A percentile compares a stretch with the other conserved stretches of the same genome.
Evolutionary conservation across 2,329 filamentous ascomycete species (phyloP).

Genomic region (Curvularia eragrostidis): DNA sequence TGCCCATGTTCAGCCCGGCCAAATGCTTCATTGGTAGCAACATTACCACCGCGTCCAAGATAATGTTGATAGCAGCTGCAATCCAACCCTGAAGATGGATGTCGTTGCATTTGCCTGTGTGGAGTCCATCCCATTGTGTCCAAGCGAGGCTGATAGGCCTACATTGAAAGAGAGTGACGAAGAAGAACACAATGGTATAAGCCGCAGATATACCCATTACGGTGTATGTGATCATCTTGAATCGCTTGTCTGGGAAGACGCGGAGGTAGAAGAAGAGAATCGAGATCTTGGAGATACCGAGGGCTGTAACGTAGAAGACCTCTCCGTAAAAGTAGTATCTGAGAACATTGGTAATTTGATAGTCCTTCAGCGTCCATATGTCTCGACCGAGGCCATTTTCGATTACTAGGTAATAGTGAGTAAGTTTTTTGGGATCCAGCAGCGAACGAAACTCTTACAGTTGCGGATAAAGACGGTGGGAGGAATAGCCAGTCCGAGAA

Average conservation of each 20-base stretch:
- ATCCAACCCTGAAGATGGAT: constrained; percentile 43
- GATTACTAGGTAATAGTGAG: constrained; percentile 17
- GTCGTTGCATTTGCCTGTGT: constrained; percentile 41
- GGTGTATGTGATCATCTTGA: constrained; percentile 33
- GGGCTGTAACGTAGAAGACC: constrained; percentile 43
- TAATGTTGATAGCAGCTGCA: constrained; percentile 44
- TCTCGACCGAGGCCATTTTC: constrained; percentile 57
- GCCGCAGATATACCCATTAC: constrained; percentile 36
- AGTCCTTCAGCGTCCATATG: constrained; percentile 56
- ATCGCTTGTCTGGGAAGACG: constrained; percentile 41
- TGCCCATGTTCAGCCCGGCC: constrained; percentile 37
- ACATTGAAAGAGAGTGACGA: constrained; percentile 60
- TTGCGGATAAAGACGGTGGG: constrained; percentile 26
- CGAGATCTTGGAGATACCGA: constrained; percentile 44
- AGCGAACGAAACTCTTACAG: neutral
- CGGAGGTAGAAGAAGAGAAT: constrained; percentile 46
- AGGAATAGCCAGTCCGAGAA: constrained; percentile 46
- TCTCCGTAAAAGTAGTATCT: constrained; percentile 34
- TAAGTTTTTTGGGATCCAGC: neutral
- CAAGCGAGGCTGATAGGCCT: constrained; percentile 58
- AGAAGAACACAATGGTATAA: constrained; percentile 54
- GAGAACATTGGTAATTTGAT: constrained; percentile 55
- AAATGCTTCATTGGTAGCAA: constrained; percentile 44
- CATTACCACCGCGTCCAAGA: constrained; percentile 36
- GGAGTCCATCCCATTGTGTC: constrained; percentile 43